These are phyloP conservation scores for Solanum peruvianum DNA, from an alignment of 257 asterid genomes.

Conservation along the genomic window DNA sequence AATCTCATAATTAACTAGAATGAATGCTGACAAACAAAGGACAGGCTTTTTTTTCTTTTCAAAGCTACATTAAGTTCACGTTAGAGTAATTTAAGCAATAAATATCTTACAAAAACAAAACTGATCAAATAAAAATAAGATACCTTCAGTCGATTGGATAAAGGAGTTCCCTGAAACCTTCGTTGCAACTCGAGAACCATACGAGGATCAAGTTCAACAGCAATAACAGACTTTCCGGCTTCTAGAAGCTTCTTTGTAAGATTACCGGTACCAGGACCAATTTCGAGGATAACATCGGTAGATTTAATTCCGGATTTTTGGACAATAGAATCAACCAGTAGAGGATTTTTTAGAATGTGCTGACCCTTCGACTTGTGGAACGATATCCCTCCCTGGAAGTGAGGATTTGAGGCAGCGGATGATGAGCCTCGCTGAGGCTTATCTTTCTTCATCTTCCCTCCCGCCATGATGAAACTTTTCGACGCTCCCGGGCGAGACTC, in stretches of 20 bases:
- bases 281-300: slow-evolving; percentile 78
- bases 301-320: slow-evolving; percentile 88
- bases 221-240: slow-evolving; percentile 77
- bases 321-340: slow-evolving; percentile 64
- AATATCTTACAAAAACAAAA: not conserved
- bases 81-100: not conserved
- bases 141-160: slow-evolving; percentile 55
- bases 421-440: slow-evolving; percentile 22
- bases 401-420: slow-evolving; percentile 29
- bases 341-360: slow-evolving; percentile 81
- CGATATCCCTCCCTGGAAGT: slow-evolving; percentile 77
- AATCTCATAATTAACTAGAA: not conserved
- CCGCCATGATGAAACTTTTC: slow-evolving; percentile 47
- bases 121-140: not conserved
- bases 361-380: slow-evolving; percentile 97
- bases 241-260: slow-evolving; percentile 96
- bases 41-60: not conserved
- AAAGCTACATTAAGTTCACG: not conserved
- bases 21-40: not conserved
- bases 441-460: slow-evolving; percentile 77
- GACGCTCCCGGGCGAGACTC: not conserved
- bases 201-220: slow-evolving; percentile 90
- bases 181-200: slow-evolving; percentile 93
- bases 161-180: slow-evolving; percentile 84
- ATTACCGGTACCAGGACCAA: slow-evolving; percentile 96